Percentiles rank a stretch among this genome's conserved stretches.
phyloP scores from a whole-genome alignment of 306 rosid species.

The Boehmeria nivea region DNA sequence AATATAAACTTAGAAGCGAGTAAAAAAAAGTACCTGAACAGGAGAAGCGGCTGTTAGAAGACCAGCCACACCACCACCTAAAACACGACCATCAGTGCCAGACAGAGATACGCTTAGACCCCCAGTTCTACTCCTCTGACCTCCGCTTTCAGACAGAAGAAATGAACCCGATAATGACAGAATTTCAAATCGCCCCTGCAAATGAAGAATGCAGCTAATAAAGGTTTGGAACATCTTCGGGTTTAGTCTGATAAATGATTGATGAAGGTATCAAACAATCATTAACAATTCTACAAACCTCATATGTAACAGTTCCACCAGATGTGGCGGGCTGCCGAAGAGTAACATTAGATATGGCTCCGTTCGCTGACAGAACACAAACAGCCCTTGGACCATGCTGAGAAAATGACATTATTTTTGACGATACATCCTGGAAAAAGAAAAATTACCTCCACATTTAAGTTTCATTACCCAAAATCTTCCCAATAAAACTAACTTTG shows the following conservation, averaged over 20 bases:
- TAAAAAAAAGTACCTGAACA: constrained; percentile 50
- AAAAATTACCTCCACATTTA: no score
- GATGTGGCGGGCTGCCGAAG: constrained; percentile 58
- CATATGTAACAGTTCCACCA: constrained; percentile 79
- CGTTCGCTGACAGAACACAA: constrained; percentile 61
- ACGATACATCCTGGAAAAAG: constrained; percentile 50
- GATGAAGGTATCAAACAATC: constrained; percentile 6
- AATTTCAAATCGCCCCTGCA: constrained; percentile 77
- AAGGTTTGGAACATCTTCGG: not conserved
- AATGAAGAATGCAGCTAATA: not conserved
- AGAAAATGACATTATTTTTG: constrained; percentile 55
- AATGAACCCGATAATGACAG: constrained; percentile 65
- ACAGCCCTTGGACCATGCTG: constrained; percentile 51
- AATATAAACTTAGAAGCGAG: not conserved
- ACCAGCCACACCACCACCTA: constrained; percentile 74
- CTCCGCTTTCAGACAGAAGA: constrained; percentile 37
- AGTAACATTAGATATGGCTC: constrained; percentile 69
- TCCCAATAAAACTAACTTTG: no score
- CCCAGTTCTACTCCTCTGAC: constrained; percentile 44
- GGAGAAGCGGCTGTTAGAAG: constrained; percentile 69
- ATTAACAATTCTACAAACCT: constrained; percentile 43
- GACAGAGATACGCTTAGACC: constrained; percentile 60
- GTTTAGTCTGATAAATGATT: no score
- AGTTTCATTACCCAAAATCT: no score
- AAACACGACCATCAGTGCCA: constrained; percentile 65